Percentiles rank a stretch among this genome's conserved stretches.
phyloP scores from a whole-genome alignment of 306 rosid species.

The Cicer judaicum region DNA sequence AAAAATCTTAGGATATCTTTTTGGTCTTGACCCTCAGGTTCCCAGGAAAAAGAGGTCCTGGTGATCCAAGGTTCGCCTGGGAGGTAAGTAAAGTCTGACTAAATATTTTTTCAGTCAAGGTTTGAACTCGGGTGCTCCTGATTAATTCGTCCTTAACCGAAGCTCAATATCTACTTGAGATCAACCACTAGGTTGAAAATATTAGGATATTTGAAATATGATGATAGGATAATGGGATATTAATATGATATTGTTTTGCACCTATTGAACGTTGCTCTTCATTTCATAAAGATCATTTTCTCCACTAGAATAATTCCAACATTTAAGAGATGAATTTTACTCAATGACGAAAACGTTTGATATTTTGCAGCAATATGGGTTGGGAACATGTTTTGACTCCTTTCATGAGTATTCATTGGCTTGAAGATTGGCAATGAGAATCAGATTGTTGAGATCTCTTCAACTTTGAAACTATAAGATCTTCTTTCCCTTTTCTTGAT shows the following conservation, averaged over 20 bases:
- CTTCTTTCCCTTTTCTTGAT: neutral
- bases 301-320: slow-evolving; percentile 7
- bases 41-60: too few species aligned
- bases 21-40: too few species aligned
- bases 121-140: too few species aligned
- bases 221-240: slow-evolving; percentile 4
- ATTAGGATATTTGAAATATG: slow-evolving; percentile 11
- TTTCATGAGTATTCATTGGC: neutral
- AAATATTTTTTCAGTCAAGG: too few species aligned
- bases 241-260: slow-evolving; percentile 24
- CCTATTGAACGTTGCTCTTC: slow-evolving; percentile 25
- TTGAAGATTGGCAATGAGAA: slow-evolving; percentile 29
- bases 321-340: slow-evolving; percentile 1
- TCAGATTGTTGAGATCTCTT: neutral
- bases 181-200: neutral
- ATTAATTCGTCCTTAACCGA: too few species aligned
- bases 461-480: slow-evolving; percentile 5
- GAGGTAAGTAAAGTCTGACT: too few species aligned
- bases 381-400: slow-evolving; percentile 13
- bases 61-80: too few species aligned
- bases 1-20: neutral
- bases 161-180: too few species aligned
- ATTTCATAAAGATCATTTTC: slow-evolving; percentile 16
- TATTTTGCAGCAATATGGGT: slow-evolving; percentile 32
- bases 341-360: neutral